A percentile compares a stretch with the other conserved stretches of the same genome.
phyloP scores from a whole-genome alignment of 2,329 filamentous ascomycete genomes.

The Capronia americana region DNA sequence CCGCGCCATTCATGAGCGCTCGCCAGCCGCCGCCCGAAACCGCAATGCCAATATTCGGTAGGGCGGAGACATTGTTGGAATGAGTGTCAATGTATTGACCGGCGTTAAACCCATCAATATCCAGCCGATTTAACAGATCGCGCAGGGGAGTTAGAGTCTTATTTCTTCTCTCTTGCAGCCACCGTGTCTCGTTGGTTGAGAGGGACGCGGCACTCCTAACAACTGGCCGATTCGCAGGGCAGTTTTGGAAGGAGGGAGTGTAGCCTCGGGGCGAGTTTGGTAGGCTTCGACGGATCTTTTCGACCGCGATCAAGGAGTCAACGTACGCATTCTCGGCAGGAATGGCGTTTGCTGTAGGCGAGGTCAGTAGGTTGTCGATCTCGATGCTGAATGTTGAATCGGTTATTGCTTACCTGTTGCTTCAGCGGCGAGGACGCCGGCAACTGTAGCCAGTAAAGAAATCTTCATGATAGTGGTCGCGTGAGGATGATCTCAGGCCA shows the following conservation, averaged over 20 bases:
- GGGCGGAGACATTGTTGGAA: conserved; percentile 60
- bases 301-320: conserved; percentile 18
- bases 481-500: background rate
- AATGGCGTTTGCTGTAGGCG: conserved; percentile 21
- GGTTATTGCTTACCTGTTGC: conserved; percentile 17
- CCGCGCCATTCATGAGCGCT: conserved; percentile 83
- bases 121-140: conserved; percentile 72
- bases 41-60: conserved; percentile 77
- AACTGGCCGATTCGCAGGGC: conserved; percentile 71
- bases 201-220: conserved; percentile 69
- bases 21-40: conserved; percentile 85
- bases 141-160: conserved; percentile 78
- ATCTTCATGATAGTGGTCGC: conserved; percentile 24
- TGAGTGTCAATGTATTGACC: conserved; percentile 70
- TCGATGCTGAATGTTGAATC: background rate
- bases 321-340: conserved; percentile 23
- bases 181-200: conserved; percentile 73
- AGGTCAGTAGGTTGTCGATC: background rate
- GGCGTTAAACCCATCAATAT: conserved; percentile 81
- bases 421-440: conserved; percentile 12
- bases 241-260: conserved; percentile 70
- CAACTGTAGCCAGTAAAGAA: conserved; percentile 16
- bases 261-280: conserved; percentile 72
- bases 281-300: conserved; percentile 48
- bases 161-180: conserved; percentile 73